Conservation (phyloP, 306 rosid genomes). For the Chamaecrista fasciculata region DNA sequence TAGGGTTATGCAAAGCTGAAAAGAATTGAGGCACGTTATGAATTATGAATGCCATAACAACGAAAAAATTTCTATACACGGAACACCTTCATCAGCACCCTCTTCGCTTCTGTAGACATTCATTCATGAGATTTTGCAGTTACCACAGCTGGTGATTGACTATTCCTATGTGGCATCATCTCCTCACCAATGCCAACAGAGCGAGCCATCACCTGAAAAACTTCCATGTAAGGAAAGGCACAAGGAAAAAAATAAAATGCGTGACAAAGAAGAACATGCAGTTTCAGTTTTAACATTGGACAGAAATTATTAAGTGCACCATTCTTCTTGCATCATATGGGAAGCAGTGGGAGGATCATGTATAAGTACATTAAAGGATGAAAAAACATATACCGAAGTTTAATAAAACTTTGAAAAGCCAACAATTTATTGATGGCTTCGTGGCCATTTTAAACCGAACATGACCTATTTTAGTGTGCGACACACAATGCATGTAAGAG, state of each 20-base stretch:
- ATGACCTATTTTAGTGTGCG: background rate
- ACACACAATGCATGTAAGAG: background rate
- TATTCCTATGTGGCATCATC: conserved; percentile 48
- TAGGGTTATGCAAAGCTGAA: conserved; percentile 11
- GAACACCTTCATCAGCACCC: background rate
- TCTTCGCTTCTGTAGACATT: background rate
- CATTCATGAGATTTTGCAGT: conserved; percentile 16
- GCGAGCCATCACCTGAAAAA: conserved; percentile 45
- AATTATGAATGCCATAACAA: background rate
- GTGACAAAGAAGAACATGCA: background rate
- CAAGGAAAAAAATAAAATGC: background rate
- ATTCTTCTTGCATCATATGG: conserved; percentile 3
- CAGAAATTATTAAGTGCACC: background rate
- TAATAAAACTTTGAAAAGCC: background rate
- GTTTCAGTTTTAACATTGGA: background rate
- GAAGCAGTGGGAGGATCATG: conserved; percentile 8
- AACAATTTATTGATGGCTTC: background rate
- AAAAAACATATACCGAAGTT: background rate
- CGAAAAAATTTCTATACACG: background rate
- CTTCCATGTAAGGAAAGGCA: background rate
- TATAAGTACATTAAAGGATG: background rate
- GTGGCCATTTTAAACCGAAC: background rate
- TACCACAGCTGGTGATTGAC: conserved; percentile 3
- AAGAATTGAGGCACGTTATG: background rate
- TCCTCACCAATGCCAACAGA: conserved; percentile 41